Conservation (phyloP, 2,329 filamentous ascomycete species). For the Ascomycota sp. region DNA sequence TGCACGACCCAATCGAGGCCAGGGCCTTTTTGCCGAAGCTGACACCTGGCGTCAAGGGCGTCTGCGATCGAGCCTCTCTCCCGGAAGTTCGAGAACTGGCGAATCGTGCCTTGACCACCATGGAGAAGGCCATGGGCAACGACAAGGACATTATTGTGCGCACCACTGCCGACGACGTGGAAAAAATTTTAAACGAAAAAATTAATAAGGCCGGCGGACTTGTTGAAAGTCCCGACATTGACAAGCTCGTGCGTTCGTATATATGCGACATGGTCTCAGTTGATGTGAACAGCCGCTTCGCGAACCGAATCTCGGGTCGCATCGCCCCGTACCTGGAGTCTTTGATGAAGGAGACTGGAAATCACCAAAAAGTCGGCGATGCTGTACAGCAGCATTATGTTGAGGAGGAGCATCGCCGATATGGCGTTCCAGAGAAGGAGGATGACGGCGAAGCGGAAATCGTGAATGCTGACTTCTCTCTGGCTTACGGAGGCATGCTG, state of each 20-base stretch:
- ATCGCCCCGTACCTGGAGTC: constrained; percentile 58
- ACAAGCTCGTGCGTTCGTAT: constrained; percentile 49
- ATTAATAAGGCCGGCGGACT: constrained; percentile 50
- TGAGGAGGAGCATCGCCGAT: constrained; percentile 73
- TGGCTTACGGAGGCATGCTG: constrained; percentile 95
- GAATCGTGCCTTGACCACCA: constrained; percentile 61
- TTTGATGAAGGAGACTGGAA: constrained; percentile 41
- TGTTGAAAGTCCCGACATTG: constrained; percentile 37
- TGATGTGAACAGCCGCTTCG: constrained; percentile 64
- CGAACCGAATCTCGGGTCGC: constrained; percentile 48
- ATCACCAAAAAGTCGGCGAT: constrained; percentile 42
- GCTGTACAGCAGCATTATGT: constrained; percentile 61
- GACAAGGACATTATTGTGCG: constrained; percentile 46
- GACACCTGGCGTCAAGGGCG: constrained; percentile 77
- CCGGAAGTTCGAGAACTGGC: constrained; percentile 89
- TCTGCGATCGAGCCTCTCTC: constrained; percentile 71
- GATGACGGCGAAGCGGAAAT: constrained; percentile 90
- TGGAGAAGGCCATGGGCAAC: constrained; percentile 79
- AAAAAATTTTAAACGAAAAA: constrained; percentile 52
- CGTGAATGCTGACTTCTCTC: constrained; percentile 92
- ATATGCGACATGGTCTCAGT: constrained; percentile 72
- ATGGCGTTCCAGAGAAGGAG: constrained; percentile 63
- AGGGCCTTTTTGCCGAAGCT: constrained; percentile 88
- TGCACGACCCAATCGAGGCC: constrained; percentile 87
- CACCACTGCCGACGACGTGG: constrained; percentile 51